A percentile compares a stretch with the other conserved stretches of the same genome.
phyloP scores from a whole-genome alignment of 1,284 basidiomycete genomes.

The Microbotryum saponariae region DNA sequence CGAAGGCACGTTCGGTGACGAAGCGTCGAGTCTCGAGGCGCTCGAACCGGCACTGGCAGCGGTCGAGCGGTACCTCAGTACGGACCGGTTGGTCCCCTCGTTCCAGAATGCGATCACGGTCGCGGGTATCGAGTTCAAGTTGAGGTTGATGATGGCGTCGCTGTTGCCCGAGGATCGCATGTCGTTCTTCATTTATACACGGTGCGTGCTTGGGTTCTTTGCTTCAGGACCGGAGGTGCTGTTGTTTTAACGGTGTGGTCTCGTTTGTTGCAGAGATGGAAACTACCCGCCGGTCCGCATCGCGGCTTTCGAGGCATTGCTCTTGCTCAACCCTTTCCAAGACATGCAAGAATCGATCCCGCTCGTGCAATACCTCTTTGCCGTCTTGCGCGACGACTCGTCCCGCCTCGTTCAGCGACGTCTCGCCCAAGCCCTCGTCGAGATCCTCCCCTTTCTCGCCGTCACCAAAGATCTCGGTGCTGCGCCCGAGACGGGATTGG shows the following conservation, averaged over 20 bases:
- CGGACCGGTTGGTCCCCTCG: conserved; percentile 92
- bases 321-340: conserved; percentile 64
- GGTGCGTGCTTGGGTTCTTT: conserved; percentile 48
- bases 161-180: conserved; percentile 73
- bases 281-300: conserved; percentile 86
- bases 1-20: conserved; percentile 48
- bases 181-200: conserved; percentile 78
- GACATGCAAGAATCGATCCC: conserved; percentile 50
- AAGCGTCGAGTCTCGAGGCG: conserved; percentile 57
- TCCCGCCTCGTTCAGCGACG: conserved; percentile 75
- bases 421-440: conserved; percentile 75
- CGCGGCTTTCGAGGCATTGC: conserved; percentile 85
- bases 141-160: conserved; percentile 68
- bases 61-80: conserved; percentile 82
- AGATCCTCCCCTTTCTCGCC: conserved; percentile 77
- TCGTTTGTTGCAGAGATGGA: conserved; percentile 58
- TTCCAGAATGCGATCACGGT: conserved; percentile 89
- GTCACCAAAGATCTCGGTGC: conserved; percentile 76
- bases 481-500: conserved; percentile 26
- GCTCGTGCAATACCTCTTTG: conserved; percentile 77
- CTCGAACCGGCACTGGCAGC: conserved; percentile 66
- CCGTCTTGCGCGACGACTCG: conserved; percentile 79
- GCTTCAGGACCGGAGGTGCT: too few species aligned
- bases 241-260: too few species aligned
- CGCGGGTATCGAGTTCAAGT: conserved; percentile 79